phyloP scores from a whole-genome alignment of 345 rosid species.

The Eucalyptus urophylla region DNA sequence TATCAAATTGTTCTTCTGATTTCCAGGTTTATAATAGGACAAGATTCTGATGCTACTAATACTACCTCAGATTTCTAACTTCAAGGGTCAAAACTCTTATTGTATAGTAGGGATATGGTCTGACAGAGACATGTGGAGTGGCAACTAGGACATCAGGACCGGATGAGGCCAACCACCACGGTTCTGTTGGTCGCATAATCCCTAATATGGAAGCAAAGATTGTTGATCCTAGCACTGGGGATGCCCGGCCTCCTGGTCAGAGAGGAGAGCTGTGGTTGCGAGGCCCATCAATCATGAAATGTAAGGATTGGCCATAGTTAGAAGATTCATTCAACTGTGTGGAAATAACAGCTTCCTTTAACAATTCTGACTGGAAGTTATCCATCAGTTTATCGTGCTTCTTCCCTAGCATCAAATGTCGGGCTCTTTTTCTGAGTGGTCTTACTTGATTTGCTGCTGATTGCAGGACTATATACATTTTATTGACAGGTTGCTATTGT shows the following conservation, averaged over 20 bases:
- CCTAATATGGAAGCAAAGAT: conserved; percentile 60
- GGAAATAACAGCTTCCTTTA: not conserved
- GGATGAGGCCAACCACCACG: conserved; percentile 32
- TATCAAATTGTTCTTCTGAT: not conserved
- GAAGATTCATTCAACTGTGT: not conserved
- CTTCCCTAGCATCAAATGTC: not conserved
- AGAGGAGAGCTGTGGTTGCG: conserved; percentile 82
- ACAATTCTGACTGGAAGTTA: not conserved
- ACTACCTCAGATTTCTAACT: not conserved
- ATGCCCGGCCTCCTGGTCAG: conserved; percentile 54
- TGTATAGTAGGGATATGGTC: conserved; percentile 66
- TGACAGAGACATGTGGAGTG: conserved; percentile 67
- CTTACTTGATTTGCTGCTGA: not conserved
- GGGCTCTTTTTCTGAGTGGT: not conserved
- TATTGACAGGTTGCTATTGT: not conserved
- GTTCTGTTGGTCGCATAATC: conserved; percentile 54
- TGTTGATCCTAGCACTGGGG: conserved; percentile 55
- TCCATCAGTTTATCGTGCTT: not conserved
- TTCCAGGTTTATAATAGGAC: not conserved
- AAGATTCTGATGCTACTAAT: not conserved
- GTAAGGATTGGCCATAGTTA: conserved; percentile 10
- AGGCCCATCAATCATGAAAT: conserved; percentile 73
- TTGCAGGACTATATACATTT: not conserved
- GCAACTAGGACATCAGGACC: conserved; percentile 26
- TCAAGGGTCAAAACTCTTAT: not conserved